phyloP scores from a whole-genome alignment of 352 stramenopile species.

The Globisporangium nodosum region DNA sequence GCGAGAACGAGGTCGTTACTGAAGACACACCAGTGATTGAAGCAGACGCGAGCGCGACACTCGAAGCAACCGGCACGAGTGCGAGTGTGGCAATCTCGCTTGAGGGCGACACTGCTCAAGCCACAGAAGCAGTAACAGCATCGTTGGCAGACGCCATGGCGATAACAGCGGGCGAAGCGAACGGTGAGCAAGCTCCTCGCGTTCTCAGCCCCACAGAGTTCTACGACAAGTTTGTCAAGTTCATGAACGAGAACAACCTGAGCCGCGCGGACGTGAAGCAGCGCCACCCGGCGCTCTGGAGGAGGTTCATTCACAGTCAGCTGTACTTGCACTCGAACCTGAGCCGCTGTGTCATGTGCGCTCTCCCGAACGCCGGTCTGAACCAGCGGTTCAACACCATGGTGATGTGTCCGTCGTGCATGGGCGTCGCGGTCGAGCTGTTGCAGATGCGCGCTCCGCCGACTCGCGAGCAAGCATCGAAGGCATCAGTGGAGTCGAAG shows the following conservation, averaged over 20 bases:
- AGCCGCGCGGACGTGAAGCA: slow-evolving; percentile 27
- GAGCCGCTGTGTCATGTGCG: slow-evolving; percentile 33
- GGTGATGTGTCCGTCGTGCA: slow-evolving; percentile 40
- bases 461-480: neutral
- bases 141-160: neutral
- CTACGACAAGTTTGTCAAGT: slow-evolving; percentile 19
- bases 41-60: neutral
- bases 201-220: slow-evolving; percentile 5
- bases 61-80: slow-evolving; percentile 1
- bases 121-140: neutral
- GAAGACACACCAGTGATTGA: neutral
- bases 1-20: neutral
- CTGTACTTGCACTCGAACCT: slow-evolving; percentile 17
- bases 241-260: slow-evolving; percentile 26
- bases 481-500: slow-evolving; percentile 5
- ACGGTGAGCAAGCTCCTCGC: neutral
- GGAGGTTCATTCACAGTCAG: slow-evolving; percentile 28
- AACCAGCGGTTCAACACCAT: slow-evolving; percentile 52
- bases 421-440: slow-evolving; percentile 21
- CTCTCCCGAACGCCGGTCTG: slow-evolving; percentile 26
- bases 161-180: too few species aligned
- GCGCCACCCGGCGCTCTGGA: slow-evolving; percentile 33
- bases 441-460: slow-evolving; percentile 3
- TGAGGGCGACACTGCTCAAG: neutral
- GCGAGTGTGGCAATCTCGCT: neutral